Base-by-base conservation (phyloP, 2,329 filamentous ascomycete genomes). In the Mariannaea elegans region DNA sequence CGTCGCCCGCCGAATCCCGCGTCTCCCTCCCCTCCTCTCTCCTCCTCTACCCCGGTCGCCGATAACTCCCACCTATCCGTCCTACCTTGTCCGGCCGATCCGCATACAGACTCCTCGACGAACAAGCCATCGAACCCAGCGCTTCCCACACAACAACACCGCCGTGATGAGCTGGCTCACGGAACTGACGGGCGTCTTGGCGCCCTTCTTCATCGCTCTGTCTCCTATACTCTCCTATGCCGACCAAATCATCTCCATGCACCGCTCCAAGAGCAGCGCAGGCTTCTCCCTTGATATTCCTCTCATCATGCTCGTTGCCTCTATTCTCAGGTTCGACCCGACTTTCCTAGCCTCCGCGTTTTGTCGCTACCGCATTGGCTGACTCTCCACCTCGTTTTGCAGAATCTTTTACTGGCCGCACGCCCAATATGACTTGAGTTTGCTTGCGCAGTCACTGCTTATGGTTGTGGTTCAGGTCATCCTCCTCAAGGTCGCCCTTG, bases 391-490 rank as follows among this genome's bases (percentile, higher is more conserved):
- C 39, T 57, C 56, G 61, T 57, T 34, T 23, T 36, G 23, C 73
- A 89, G 87, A 74, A 84, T 90, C 70, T 90, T 90, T 70, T 91
- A 90, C 78, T 91, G 87, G 78, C 86, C 87, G 49, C 87, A 88
- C 58, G 84, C 87, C 13, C 82, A 82, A 72, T 91, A 87, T 75
- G 88, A 91, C 67, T 80, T 75, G 34, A 86, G 86, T 39, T 77
- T 91, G 47, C 80, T 91, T 31, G 76, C 88, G 49, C 88, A 91
- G 72, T 86, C 88, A 12, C 76, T 89, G 56, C 80, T 89, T 68
- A 90, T 90, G 83, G 84, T 91, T 39, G 76, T 78, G 12, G 85
- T 91, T 68, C 88, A 90, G 75, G 63, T 85, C 14, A 73, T 86
- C 24, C 80, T 91, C 44, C 81, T 91, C 53, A 90, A 90, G 74